These are phyloP conservation scores for Naumovozyma baii DNA, from an alignment of 805 yeast genomes.

Conservation along the genomic window DNA sequence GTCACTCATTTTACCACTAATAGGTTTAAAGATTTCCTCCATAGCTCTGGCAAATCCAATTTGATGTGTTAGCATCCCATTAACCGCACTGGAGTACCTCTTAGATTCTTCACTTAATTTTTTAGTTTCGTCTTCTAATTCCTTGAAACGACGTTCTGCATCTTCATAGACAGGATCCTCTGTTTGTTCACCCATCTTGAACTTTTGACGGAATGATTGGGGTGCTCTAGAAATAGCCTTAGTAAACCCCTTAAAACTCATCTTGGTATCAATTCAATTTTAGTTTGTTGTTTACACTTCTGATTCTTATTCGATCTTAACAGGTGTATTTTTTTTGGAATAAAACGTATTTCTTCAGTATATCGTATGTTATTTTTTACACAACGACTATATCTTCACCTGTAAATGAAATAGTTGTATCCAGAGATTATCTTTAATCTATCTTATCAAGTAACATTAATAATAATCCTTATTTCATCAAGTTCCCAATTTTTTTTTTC, in stretches of 20 bases:
- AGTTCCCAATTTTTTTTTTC: neutral
- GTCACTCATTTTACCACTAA: slow-evolving; percentile 83
- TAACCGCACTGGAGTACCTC: slow-evolving; percentile 83
- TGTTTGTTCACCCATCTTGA: slow-evolving; percentile 77
- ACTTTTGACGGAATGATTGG: slow-evolving; percentile 78
- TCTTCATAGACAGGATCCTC: slow-evolving; percentile 84
- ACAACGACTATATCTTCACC: too few relatives aligned
- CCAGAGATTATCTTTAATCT: too few relatives aligned
- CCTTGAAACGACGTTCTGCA: slow-evolving; percentile 94
- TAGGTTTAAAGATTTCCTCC: slow-evolving; percentile 93
- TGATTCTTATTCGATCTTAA: too few relatives aligned
- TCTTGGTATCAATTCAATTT: slow-evolving; percentile 28
- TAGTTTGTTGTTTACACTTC: neutral
- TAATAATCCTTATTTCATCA: neutral
- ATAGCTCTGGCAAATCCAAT: slow-evolving; percentile 91
- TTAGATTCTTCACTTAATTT: slow-evolving; percentile 82
- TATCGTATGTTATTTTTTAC: too few relatives aligned
- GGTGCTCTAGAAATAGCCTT: slow-evolving; percentile 83
- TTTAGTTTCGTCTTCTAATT: slow-evolving; percentile 81
- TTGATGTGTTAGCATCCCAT: slow-evolving; percentile 88
- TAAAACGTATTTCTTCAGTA: too few relatives aligned
- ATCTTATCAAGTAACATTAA: too few relatives aligned
- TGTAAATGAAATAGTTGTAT: too few relatives aligned
- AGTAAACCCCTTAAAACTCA: slow-evolving; percentile 85
- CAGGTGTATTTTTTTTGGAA: too few relatives aligned